A percentile compares a stretch with the other conserved stretches of the same genome.
These are phyloP conservation scores for Sechiopsis laciniata DNA, from an alignment of 306 rosid genomes.

Conservation along the genomic window DNA sequence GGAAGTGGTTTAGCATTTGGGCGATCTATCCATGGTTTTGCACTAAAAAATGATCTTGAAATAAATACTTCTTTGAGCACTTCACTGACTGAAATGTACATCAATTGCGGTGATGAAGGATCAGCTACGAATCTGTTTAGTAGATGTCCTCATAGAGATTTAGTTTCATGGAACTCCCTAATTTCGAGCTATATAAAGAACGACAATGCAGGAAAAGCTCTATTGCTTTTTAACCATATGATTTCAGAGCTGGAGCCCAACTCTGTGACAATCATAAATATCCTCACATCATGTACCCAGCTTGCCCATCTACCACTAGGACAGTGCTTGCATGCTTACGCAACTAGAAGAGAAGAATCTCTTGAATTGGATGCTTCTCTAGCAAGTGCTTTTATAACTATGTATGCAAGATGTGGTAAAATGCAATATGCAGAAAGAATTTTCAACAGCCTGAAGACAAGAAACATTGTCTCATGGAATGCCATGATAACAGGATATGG, in stretches of 20 bases:
- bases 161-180: constrained; percentile 46
- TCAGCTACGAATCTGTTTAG: constrained; percentile 33
- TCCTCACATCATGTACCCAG: constrained; percentile 38
- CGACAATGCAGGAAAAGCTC: constrained; percentile 31
- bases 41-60: constrained; percentile 31
- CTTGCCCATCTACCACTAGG: constrained; percentile 37
- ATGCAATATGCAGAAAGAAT: constrained; percentile 36
- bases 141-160: constrained; percentile 32
- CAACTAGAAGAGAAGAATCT: constrained; percentile 21
- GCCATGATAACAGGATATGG: constrained; percentile 43
- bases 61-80: constrained; percentile 36
- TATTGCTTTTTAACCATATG: constrained; percentile 34
- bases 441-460: constrained; percentile 26
- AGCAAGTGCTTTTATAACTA: constrained; percentile 35
- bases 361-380: constrained; percentile 28
- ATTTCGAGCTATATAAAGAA: constrained; percentile 32
- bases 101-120: constrained; percentile 38
- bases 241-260: constrained; percentile 38
- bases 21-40: constrained; percentile 39
- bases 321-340: constrained; percentile 41
- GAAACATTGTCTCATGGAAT: constrained; percentile 41
- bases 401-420: constrained; percentile 44
- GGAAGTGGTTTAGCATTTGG: constrained; percentile 27
- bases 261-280: constrained; percentile 32
- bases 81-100: constrained; percentile 43